Evolutionary conservation across 2,329 filamentous ascomycete species (phyloP).

Genomic region (Emergomyces africanus): DNA sequence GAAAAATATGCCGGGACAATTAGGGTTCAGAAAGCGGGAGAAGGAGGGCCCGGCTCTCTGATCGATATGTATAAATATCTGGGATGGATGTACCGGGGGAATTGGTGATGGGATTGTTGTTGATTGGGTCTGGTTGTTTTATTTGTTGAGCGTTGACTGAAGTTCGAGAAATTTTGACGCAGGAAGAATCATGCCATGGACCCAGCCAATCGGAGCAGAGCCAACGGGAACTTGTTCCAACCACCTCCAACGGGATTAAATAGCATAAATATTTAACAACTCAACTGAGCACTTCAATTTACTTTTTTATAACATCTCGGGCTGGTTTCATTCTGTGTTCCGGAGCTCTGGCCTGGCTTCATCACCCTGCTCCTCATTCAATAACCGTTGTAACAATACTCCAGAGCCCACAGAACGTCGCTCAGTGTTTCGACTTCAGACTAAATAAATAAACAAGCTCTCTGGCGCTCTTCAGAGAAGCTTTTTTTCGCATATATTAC

Average conservation of each 20-base stretch:
- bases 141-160: background rate
- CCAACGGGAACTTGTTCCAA: background rate
- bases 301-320: background rate
- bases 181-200: background rate
- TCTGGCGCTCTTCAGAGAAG: background rate
- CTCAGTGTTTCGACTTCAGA: background rate
- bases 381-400: background rate
- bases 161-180: background rate
- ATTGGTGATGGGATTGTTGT: background rate
- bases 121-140: background rate
- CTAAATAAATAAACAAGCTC: background rate
- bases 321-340: background rate
- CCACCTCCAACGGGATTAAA: background rate
- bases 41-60: background rate
- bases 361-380: background rate
- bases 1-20: background rate
- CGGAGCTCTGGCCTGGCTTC: background rate
- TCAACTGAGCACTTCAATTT: background rate
- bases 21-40: background rate
- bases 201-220: constrained; percentile 7
- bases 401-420: background rate
- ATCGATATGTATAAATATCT: too few relatives aligned
- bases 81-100: too few relatives aligned
- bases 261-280: too few relatives aligned
- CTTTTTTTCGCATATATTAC: background rate